phyloP scores from a whole-genome alignment of 2,329 filamentous ascomycete species.

The Colletotrichum coccodes region DNA sequence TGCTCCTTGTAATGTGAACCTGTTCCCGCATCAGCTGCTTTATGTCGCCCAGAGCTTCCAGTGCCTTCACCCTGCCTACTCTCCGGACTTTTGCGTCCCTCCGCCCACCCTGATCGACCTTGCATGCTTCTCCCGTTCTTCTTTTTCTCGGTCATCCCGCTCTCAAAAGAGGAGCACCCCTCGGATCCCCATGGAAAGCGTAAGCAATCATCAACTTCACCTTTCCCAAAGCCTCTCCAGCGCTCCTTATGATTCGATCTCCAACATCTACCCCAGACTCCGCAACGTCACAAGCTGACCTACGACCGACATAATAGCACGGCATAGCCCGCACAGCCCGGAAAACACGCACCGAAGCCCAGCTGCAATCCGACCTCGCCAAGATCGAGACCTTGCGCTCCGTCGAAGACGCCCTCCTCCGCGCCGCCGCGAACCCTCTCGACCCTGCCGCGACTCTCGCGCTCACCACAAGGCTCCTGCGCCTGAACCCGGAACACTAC shows the following conservation, averaged over 20 bases:
- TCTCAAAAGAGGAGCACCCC: conserved; percentile 18
- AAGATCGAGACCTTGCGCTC: conserved; percentile 81
- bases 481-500: conserved; percentile 88
- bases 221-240: neutral
- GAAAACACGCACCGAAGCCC: conserved; percentile 71
- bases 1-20: conserved; percentile 4
- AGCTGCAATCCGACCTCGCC: conserved; percentile 75
- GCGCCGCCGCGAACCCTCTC: conserved; percentile 35
- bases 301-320: conserved; percentile 67
- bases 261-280: neutral
- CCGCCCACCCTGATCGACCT: conserved; percentile 9
- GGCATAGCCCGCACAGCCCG: conserved; percentile 78
- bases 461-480: conserved; percentile 77
- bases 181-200: conserved; percentile 33
- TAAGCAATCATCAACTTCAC: conserved; percentile 35
- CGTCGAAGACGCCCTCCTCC: conserved; percentile 61
- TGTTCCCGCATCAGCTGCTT: conserved; percentile 14
- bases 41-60: conserved; percentile 24
- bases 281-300: conserved; percentile 10
- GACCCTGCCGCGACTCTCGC: conserved; percentile 67
- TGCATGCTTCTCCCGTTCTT: neutral
- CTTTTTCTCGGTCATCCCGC: neutral
- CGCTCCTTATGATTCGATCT: neutral
- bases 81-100: conserved; percentile 4
- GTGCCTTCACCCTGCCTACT: conserved; percentile 5